Evolutionary conservation across 1,284 basidiomycete genomes (phyloP).

Genomic region (Ustilago trichophora): DNA sequence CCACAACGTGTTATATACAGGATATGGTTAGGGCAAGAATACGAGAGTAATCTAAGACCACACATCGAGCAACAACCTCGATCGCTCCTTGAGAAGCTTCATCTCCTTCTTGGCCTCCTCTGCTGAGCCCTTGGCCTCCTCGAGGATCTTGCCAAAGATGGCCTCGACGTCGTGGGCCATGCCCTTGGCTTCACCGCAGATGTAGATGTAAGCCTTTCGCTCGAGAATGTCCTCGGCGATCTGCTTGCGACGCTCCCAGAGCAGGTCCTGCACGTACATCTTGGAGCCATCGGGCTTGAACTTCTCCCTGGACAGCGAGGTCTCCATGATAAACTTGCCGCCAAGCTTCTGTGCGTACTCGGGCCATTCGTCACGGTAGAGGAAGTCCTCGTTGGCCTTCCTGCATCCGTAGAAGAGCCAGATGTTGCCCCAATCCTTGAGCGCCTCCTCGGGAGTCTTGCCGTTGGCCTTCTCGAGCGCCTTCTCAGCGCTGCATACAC

Average conservation of each 20-base stretch:
- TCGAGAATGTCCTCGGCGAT: constrained; percentile 88
- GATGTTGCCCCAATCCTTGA: constrained; percentile 93
- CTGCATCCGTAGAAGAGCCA: constrained; percentile 96
- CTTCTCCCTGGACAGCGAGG: constrained; percentile 84
- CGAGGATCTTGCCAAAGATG: constrained; percentile 83
- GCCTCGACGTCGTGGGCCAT: constrained; percentile 97
- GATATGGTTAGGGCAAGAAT: too few species aligned
- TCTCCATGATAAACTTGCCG: constrained; percentile 87
- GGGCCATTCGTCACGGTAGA: constrained; percentile 95
- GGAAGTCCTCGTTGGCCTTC: constrained; percentile 83
- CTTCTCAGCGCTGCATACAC: constrained; percentile 90
- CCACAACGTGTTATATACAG: too few species aligned
- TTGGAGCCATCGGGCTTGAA: constrained; percentile 85
- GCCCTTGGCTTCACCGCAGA: constrained; percentile 92
- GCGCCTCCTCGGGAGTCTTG: constrained; percentile 85
- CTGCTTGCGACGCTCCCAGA: constrained; percentile 67
- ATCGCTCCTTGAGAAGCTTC: constrained; percentile 55
- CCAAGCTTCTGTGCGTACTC: constrained; percentile 84
- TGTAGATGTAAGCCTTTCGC: constrained; percentile 80
- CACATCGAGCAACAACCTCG: constrained; percentile 45
- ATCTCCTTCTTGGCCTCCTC: constrained; percentile 69
- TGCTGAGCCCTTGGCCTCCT: constrained; percentile 87
- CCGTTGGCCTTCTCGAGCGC: constrained; percentile 83
- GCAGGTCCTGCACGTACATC: constrained; percentile 91
- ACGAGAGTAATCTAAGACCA: constrained; percentile 18